Evolutionary conservation across 352 stramenopile species (phyloP).

Genomic region (Phytophthora megakarya): DNA sequence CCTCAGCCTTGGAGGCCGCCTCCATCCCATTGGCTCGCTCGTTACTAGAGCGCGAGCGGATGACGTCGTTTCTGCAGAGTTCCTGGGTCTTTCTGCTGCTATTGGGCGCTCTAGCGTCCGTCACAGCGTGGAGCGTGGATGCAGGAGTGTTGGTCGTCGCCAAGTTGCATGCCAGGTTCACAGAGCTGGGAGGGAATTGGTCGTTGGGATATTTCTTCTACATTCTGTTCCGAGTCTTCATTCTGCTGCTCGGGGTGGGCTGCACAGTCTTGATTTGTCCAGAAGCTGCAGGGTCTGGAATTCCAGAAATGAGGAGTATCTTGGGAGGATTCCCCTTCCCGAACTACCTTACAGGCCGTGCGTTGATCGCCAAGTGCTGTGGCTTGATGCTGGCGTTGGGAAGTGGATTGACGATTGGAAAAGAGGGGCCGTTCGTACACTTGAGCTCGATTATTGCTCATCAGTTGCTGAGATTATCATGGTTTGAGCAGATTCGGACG

Average conservation of each 20-base stretch:
- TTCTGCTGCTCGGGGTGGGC: conserved; percentile 64
- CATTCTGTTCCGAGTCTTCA: conserved; percentile 58
- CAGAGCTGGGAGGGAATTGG: conserved; percentile 52
- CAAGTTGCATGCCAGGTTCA: conserved; percentile 44
- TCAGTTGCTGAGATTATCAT: conserved; percentile 58
- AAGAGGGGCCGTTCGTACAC: conserved; percentile 84
- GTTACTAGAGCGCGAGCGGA: conserved; percentile 56
- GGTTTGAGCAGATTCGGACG: conserved; percentile 63
- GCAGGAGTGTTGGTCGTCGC: conserved; percentile 55
- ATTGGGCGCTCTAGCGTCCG: conserved; percentile 54
- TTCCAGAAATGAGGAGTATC: conserved; percentile 84
- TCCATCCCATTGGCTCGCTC: conserved; percentile 37
- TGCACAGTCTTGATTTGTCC: conserved; percentile 67
- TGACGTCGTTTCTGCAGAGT: conserved; percentile 68
- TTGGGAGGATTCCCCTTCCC: conserved; percentile 70
- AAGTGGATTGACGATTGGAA: conserved; percentile 74
- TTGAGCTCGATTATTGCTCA: conserved; percentile 76
- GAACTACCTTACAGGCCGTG: conserved; percentile 64
- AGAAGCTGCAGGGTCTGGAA: conserved; percentile 68
- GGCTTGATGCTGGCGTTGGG: conserved; percentile 68
- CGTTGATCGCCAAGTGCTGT: conserved; percentile 69
- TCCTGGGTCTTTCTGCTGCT: conserved; percentile 80
- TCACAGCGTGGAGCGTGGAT: conserved; percentile 74
- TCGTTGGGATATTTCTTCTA: conserved; percentile 67
- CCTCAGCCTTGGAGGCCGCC: conserved; percentile 21